Evolutionary conservation across 2,329 filamentous ascomycete species (phyloP).

Genomic region (Trichoderma sp.): DNA sequence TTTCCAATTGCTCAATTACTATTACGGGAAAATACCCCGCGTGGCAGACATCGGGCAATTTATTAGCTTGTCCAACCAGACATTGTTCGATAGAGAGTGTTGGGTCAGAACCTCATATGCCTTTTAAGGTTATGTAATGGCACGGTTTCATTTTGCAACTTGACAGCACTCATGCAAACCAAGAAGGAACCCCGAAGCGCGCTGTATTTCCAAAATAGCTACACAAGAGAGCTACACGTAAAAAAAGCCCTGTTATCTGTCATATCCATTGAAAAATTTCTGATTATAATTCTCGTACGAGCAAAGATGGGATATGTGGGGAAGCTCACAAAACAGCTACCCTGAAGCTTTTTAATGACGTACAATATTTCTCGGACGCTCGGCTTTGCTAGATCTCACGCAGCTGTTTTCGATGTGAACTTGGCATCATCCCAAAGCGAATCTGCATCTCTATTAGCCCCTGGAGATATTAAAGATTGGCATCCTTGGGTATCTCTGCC

Average conservation of each 20-base stretch:
- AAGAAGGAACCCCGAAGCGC: background rate
- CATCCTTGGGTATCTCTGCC: background rate
- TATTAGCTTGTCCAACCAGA: background rate
- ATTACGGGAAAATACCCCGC: background rate
- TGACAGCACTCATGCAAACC: background rate
- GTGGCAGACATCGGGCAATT: background rate
- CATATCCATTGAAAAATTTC: background rate
- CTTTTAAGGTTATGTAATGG: background rate
- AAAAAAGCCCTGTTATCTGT: background rate
- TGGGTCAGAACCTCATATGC: background rate
- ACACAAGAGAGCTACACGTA: background rate
- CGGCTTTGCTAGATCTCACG: conserved; percentile 11
- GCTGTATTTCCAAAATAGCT: background rate
- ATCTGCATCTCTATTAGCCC: background rate
- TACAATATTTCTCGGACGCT: conserved; percentile 6
- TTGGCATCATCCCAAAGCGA: background rate
- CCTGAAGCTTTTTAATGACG: conserved; percentile 21
- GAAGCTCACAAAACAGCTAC: conserved; percentile 12
- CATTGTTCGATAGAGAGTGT: background rate
- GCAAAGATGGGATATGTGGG: background rate
- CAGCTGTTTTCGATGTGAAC: background rate
- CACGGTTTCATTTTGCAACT: background rate
- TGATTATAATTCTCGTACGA: background rate
- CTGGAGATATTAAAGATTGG: background rate
- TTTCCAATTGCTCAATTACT: background rate